These are phyloP conservation scores for Fusarium irregulare DNA, from an alignment of 2,329 filamentous ascomycete species.

Conservation along the genomic window DNA sequence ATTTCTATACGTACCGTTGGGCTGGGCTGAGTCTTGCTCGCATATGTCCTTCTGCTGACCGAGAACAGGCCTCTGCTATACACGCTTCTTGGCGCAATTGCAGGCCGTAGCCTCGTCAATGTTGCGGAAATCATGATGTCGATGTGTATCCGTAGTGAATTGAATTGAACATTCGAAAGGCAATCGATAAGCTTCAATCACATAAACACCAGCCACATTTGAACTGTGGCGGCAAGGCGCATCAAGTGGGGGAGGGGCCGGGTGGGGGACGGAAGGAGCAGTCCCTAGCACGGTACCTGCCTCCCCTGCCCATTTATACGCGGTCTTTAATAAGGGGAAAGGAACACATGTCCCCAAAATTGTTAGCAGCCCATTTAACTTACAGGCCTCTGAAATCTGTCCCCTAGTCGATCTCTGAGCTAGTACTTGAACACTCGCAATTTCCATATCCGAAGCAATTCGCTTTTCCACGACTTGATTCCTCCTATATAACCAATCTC, in stretches of 20 bases:
- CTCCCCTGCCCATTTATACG: constrained; percentile 7
- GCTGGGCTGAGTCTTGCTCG: constrained; percentile 46
- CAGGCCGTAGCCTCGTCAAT: constrained; percentile 29
- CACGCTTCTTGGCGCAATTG: background rate
- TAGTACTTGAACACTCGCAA: constrained; percentile 30
- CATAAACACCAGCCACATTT: constrained; percentile 17
- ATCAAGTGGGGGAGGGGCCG: constrained; percentile 37
- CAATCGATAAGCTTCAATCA: constrained; percentile 23
- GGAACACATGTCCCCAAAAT: constrained; percentile 51
- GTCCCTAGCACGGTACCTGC: constrained; percentile 2
- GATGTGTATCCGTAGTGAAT: background rate
- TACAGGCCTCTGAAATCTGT: constrained; percentile 43
- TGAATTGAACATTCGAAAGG: background rate
- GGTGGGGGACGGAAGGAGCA: constrained; percentile 14
- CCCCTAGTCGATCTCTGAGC: constrained; percentile 37
- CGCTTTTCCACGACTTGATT: constrained; percentile 1
- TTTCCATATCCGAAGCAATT: constrained; percentile 12
- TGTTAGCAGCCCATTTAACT: constrained; percentile 33
- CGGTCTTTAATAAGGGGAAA: constrained; percentile 39
- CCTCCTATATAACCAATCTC: constrained; percentile 5
- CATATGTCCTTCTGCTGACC: constrained; percentile 34
- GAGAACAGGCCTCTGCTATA: background rate
- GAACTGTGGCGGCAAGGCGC: constrained; percentile 1
- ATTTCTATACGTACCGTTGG: constrained; percentile 38
- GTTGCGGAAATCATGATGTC: constrained; percentile 23